Percentiles rank a stretch among this genome's conserved stretches.
phyloP scores from a whole-genome alignment of 129 eudicot genomes.

The Flaveria robusta region DNA sequence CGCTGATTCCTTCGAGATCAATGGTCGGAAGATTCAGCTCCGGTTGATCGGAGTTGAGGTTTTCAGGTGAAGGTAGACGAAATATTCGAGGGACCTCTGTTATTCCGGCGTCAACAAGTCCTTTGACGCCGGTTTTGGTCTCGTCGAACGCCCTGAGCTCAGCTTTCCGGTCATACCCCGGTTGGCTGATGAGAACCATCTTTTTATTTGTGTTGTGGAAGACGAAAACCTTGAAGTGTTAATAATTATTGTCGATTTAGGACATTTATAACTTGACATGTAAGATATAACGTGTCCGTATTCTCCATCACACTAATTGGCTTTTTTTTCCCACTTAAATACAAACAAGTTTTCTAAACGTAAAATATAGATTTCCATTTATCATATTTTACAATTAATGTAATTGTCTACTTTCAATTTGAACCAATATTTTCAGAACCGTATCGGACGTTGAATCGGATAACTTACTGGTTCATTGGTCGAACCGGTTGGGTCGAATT shows the following conservation, averaged over 20 bases:
- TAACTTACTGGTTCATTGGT: too few species aligned
- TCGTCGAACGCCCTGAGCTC: slow-evolving; percentile 54
- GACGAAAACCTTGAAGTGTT: neutral
- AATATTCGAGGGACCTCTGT: slow-evolving; percentile 47
- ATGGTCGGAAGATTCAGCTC: slow-evolving; percentile 37
- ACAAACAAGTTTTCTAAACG: too few species aligned
- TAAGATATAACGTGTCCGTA: neutral
- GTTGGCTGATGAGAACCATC: slow-evolving; percentile 10
- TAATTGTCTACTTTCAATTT: too few species aligned
- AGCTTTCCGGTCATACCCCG: slow-evolving; percentile 32
- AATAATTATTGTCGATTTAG: neutral
- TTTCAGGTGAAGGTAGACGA: slow-evolving; percentile 24
- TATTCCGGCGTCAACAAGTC: slow-evolving; percentile 58
- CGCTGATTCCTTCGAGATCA: slow-evolving; percentile 35
- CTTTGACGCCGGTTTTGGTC: slow-evolving; percentile 62
- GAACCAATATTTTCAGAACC: too few species aligned
- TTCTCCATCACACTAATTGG: neutral
- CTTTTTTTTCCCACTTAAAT: too few species aligned
- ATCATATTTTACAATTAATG: too few species aligned
- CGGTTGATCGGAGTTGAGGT: slow-evolving; percentile 7
- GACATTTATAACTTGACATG: neutral
- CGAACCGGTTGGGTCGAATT: too few species aligned
- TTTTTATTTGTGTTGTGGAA: neutral
- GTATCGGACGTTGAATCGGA: too few species aligned
- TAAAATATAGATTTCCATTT: too few species aligned